phyloP scores from a whole-genome alignment of 2,329 filamentous ascomycete genomes.

The Fusarium coffeatum region DNA sequence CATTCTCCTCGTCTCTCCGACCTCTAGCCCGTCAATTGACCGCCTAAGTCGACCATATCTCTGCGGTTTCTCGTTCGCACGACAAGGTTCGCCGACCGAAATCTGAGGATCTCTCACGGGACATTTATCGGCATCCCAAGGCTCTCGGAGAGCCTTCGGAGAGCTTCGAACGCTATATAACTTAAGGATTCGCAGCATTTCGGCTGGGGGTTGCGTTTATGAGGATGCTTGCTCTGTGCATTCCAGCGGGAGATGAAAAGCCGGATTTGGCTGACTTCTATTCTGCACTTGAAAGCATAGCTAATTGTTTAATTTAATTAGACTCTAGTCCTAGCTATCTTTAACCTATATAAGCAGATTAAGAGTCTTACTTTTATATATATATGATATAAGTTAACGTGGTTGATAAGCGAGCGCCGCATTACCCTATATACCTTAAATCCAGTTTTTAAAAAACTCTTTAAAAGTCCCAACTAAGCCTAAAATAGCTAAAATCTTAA shows the following conservation, averaged over 20 bases:
- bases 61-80: not conserved
- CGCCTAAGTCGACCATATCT: not conserved
- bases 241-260: not conserved
- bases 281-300: not conserved
- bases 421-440: too few relatives aligned
- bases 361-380: too few relatives aligned
- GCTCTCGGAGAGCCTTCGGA: not conserved
- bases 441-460: too few relatives aligned
- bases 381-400: too few relatives aligned
- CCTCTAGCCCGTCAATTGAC: not conserved
- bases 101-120: not conserved
- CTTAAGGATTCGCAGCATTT: not conserved
- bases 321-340: too few relatives aligned
- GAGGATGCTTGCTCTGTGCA: not conserved
- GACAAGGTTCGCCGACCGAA: not conserved
- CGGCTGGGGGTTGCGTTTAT: not conserved
- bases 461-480: too few relatives aligned
- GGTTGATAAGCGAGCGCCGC: too few relatives aligned
- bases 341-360: too few relatives aligned
- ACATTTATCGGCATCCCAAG: not conserved
- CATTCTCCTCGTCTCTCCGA: not conserved
- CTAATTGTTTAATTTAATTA: not conserved
- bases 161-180: not conserved
- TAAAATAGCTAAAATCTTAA: not conserved
- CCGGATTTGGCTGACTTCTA: not conserved